Base-by-base conservation (phyloP, 306 rosid species). In the Acacia crassicarpa region DNA sequence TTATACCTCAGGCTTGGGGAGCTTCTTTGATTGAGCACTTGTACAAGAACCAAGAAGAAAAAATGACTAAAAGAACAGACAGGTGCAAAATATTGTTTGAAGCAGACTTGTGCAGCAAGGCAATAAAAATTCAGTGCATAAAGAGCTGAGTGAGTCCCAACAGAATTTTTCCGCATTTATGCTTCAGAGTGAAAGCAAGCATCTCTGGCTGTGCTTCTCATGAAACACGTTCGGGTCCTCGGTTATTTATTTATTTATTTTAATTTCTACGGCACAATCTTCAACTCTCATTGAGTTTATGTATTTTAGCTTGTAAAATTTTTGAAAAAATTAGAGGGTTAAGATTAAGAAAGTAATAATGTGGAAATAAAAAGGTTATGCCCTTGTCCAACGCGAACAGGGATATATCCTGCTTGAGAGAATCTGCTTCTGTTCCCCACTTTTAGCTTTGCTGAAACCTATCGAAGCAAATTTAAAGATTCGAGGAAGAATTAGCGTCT, bases 1-100 rank as follows among this genome's bases (percentile, higher is more conserved):
- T 2, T 16, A 68, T n/a, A 40, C 17, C 48, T 2, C 32, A 35
- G 41, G 43, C 70, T 15, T 30, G 20, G 27, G 41, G 65, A 20
- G 74, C 20, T 86, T 83, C n/a, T 35, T 77, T 43, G 35, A 78
- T 74, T 32, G 35, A 32, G 32, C 2, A 1, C 32, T 30, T 30
- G 32, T 30, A 30, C 79, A 48, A 63, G 3, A 53, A 4, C 23
- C 23, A 53, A 53, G 59, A 53, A 5, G 32, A 32, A 10, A 53
- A 33, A 6, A 0, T 1, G 2, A 66, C 16, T 16, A 11, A 19
- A 6, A 25, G 17, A 30, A 63, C 68, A 30, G 10, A 5, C 1
- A 4, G 40, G 9, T 63, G 41, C 40, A 15, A 6, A 5, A 63
- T 25, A 27, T 63, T 10, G 11, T 63, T 63, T 30, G 43, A 41